Conservation (phyloP, 2,329 filamentous ascomycete species). For the Arachnopeziza araneosa region DNA sequence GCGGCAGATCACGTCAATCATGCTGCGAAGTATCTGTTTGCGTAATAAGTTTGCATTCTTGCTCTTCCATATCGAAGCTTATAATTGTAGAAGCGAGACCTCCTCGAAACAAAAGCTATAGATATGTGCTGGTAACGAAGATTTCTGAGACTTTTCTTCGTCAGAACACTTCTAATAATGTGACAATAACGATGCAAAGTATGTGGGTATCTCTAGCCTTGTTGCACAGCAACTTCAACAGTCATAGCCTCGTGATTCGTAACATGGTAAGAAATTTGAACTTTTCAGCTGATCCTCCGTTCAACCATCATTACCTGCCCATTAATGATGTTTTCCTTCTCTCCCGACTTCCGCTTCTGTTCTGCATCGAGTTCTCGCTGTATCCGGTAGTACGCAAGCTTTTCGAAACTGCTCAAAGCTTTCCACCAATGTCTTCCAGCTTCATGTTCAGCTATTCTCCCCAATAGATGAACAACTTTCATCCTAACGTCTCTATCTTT, state of each 20-base stretch:
- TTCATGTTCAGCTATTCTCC: conserved; percentile 78
- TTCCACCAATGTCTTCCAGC: conserved; percentile 93
- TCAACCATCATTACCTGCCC: conserved; percentile 33
- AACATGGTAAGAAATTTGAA: conserved; percentile 2
- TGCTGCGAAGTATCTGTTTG: conserved; percentile 76
- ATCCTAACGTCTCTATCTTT: conserved; percentile 74
- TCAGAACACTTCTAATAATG: not conserved
- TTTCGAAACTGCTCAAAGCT: conserved; percentile 79
- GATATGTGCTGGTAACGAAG: not conserved
- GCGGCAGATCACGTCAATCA: conserved; percentile 85
- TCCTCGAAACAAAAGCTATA: conserved; percentile 22
- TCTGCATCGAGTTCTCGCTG: conserved; percentile 59
- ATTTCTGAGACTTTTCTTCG: not conserved
- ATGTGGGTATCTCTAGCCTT: conserved; percentile 20
- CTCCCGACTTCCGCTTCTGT: conserved; percentile 30
- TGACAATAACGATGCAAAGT: conserved; percentile 1
- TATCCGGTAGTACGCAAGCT: conserved; percentile 76
- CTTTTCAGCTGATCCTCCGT: conserved; percentile 43
- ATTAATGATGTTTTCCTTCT: conserved; percentile 16
- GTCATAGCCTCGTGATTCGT: conserved; percentile 25
- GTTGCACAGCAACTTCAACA: conserved; percentile 20
- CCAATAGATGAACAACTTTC: conserved; percentile 72
- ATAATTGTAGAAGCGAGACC: conserved; percentile 21
- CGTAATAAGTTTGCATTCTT: conserved; percentile 39
- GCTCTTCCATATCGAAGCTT: conserved; percentile 10